These are phyloP conservation scores for Chalciporus piperatus DNA, from an alignment of 768 basidiomycete species.

Conservation along the genomic window DNA sequence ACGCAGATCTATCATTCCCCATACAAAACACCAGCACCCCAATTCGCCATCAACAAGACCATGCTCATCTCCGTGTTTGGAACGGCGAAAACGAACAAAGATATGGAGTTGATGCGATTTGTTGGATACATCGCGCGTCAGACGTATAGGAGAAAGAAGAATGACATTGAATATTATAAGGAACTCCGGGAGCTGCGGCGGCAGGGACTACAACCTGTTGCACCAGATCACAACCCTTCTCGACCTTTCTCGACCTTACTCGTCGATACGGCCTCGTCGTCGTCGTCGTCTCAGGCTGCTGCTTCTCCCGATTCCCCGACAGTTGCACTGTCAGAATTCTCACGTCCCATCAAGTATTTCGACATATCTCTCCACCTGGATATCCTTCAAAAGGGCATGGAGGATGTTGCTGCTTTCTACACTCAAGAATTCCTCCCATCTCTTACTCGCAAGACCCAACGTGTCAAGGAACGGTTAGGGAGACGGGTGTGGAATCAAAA, in stretches of 20 bases:
- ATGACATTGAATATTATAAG: slow-evolving; percentile 43
- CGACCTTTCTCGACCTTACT: neutral
- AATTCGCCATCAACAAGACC: slow-evolving; percentile 51
- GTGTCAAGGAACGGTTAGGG: slow-evolving; percentile 73
- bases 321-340: slow-evolving; percentile 21
- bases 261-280: neutral
- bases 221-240: slow-evolving; percentile 21
- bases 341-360: slow-evolving; percentile 35
- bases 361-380: slow-evolving; percentile 54
- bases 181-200: slow-evolving; percentile 29
- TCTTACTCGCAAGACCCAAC: slow-evolving; percentile 51
- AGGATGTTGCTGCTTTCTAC: slow-evolving; percentile 46
- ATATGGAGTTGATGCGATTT: slow-evolving; percentile 61
- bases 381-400: slow-evolving; percentile 54
- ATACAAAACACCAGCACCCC: slow-evolving; percentile 43
- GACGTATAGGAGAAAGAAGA: slow-evolving; percentile 48
- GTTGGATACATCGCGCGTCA: slow-evolving; percentile 44
- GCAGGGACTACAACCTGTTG: slow-evolving; percentile 21
- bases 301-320: slow-evolving; percentile 21
- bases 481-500: slow-evolving; percentile 69
- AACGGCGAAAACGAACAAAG: slow-evolving; percentile 55
- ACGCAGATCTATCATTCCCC: slow-evolving; percentile 30
- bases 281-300: neutral
- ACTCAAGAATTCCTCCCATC: slow-evolving; percentile 37
- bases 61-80: slow-evolving; percentile 60